Conservation (phyloP, 768 basidiomycete species). For the Suillus subaureus region DNA sequence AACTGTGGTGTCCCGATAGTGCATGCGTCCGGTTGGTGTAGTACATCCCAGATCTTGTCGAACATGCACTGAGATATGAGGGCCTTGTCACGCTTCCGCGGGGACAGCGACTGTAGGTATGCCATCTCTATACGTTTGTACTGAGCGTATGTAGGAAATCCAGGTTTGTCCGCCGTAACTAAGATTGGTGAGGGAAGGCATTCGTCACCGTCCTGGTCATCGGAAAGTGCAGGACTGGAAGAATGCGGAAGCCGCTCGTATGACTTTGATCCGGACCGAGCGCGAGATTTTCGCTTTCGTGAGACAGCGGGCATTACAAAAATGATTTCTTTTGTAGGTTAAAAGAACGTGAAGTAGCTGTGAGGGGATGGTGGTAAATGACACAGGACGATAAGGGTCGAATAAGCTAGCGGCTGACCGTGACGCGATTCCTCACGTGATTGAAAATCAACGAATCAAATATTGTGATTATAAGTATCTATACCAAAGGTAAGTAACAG, state of each 20-base stretch:
- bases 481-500: neutral
- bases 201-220: neutral
- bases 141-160: conserved; percentile 63
- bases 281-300: neutral
- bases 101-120: conserved; percentile 61
- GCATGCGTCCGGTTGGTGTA: conserved; percentile 52
- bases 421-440: conserved; percentile 30
- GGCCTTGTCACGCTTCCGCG: conserved; percentile 65
- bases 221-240: conserved; percentile 13
- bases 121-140: conserved; percentile 59
- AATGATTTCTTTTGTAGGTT: neutral
- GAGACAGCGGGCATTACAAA: conserved; percentile 7
- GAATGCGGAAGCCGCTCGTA: conserved; percentile 20
- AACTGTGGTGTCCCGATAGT: conserved; percentile 64
- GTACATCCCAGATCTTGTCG: conserved; percentile 70
- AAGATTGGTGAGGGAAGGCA: conserved; percentile 8
- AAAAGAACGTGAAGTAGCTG: conserved; percentile 5
- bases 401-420: conserved; percentile 29
- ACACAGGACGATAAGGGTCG: conserved; percentile 14
- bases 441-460: conserved; percentile 25
- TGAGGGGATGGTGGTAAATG: conserved; percentile 16
- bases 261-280: conserved; percentile 18
- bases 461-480: neutral
- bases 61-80: conserved; percentile 73
- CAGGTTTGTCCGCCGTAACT: conserved; percentile 33